Conservation (phyloP, 2,329 filamentous ascomycete species). For the Fusarium dimerum region DNA sequence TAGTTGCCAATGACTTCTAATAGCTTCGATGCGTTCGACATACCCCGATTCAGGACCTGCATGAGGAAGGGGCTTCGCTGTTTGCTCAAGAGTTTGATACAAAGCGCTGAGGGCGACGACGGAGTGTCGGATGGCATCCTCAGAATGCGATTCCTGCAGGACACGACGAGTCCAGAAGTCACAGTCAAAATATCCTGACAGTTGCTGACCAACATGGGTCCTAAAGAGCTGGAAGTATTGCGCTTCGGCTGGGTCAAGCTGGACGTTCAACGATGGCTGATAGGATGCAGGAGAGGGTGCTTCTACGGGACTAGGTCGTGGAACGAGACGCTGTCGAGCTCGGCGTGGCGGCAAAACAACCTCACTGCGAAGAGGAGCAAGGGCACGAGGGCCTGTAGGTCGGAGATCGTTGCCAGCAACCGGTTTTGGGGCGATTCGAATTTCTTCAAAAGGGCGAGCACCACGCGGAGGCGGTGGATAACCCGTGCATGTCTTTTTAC, state of each 20-base stretch:
- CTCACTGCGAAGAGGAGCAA: constrained; percentile 22
- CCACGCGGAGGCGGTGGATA: constrained; percentile 60
- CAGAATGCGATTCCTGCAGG: constrained; percentile 62
- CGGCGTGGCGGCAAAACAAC: constrained; percentile 37
- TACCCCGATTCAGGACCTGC: constrained; percentile 10
- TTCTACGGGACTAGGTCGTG: constrained; percentile 20
- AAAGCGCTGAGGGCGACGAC: constrained; percentile 67
- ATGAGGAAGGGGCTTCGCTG: constrained; percentile 49
- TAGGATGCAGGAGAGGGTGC: constrained; percentile 37
- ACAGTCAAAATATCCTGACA: constrained; percentile 68
- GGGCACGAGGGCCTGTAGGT: constrained; percentile 16
- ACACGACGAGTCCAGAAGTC: constrained; percentile 66
- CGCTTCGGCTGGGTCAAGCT: constrained; percentile 52
- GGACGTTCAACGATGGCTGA: constrained; percentile 46
- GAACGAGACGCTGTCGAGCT: constrained; percentile 18
- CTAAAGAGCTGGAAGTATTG: constrained; percentile 65
- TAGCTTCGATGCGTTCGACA: constrained; percentile 31
- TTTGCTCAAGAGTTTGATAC: constrained; percentile 66
- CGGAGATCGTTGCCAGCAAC: constrained; percentile 20
- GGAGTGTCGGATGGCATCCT: constrained; percentile 63
- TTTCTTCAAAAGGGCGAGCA: constrained; percentile 46
- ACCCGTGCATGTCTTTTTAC: constrained; percentile 59
- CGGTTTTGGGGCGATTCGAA: constrained; percentile 53
- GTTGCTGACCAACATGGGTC: constrained; percentile 57
- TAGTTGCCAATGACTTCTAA: constrained; percentile 57